Evolutionary conservation across 2,329 filamentous ascomycete species (phyloP), one percentile per base, ranked within the genome.

Genomic region (Davidsoniella virescens): DNA sequence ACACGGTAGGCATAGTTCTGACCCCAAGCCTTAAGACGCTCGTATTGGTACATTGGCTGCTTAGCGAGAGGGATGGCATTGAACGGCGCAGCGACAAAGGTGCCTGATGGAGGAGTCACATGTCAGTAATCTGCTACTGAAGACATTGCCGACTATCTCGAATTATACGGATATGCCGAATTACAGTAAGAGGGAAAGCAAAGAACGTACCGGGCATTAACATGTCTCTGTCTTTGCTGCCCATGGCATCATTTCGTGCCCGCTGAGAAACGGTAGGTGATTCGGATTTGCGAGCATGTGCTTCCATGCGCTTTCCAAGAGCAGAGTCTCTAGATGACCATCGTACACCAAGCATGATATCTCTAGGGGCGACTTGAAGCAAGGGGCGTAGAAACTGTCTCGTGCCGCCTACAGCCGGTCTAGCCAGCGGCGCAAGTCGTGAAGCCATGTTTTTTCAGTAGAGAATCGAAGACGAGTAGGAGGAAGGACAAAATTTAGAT

Each of bases 11-110:
- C 52, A 8, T 62, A 56, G 52, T 67, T 64, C n/a, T 60, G 52
- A 40, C 57, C 47, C 54, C 64, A 68, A 52, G 64, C 59, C 54
- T 61, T 64, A 29, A 63, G 18, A 39, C 64, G 63, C 53, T 57
- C 59, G 59, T 60, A 64, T 41, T 65, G 61, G 58, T 72, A 69
- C 12, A 54, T 55, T 25, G 65, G 60, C 45, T 62, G 62, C 48
- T 59, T 57, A 2, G 63, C 61, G 23, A 69, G 45, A 9, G 43
- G 8, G 41, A 53, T 42, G 10, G 46, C n/a, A 20, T 38, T 42
- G 39, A 47, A 40, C 1, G 67, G 66, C 8, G 71, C 61, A 14
- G 68, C 54, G 43, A 74, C 59, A 50, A 75, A 70, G n/a, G 70
- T 72, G 55, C 66, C 72, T 73, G 52, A 12, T 44, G n/a, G 29